Evolutionary conservation across 805 yeast species (phyloP).

Genomic region (Grigorovia humatica): DNA sequence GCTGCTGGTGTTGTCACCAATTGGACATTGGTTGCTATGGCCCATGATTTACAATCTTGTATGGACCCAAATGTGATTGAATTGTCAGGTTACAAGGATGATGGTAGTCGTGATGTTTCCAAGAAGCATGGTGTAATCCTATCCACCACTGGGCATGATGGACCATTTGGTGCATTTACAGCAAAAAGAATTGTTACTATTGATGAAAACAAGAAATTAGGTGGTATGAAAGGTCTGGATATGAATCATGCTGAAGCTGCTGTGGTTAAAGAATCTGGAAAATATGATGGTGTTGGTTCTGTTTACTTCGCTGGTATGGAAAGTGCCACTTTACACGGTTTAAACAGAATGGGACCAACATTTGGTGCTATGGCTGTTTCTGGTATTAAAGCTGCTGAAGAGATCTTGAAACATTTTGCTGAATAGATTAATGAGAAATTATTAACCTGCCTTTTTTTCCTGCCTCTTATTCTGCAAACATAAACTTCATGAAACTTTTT

Average conservation of each 20-base stretch:
- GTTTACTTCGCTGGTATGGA: slow-evolving; percentile 57
- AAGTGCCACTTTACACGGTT: slow-evolving; percentile 64
- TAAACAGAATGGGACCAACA: slow-evolving; percentile 78
- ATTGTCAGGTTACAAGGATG: slow-evolving; percentile 29
- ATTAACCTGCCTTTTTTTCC: background rate
- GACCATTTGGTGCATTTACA: slow-evolving; percentile 73
- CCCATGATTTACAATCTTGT: slow-evolving; percentile 68
- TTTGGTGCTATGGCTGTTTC: slow-evolving; percentile 74
- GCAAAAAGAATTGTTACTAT: slow-evolving; percentile 56
- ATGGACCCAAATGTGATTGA: slow-evolving; percentile 79
- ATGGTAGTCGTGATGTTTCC: slow-evolving; percentile 29
- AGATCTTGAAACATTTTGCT: slow-evolving; percentile 27
- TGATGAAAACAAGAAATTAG: slow-evolving; percentile 38
- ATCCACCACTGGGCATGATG: slow-evolving; percentile 74
- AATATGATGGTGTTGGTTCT: slow-evolving; percentile 22
- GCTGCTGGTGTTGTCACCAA: slow-evolving; percentile 76
- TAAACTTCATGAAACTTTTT: too few species aligned
- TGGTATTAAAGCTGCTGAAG: slow-evolving; percentile 71
- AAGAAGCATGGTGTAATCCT: slow-evolving; percentile 40
- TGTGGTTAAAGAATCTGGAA: slow-evolving; percentile 57
- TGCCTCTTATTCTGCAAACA: too few species aligned
- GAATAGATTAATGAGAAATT: slow-evolving; percentile 3
- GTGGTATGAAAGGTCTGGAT: slow-evolving; percentile 70
- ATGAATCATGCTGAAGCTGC: slow-evolving; percentile 72
- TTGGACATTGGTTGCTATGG: slow-evolving; percentile 71